These are phyloP conservation scores for Exophiala viscosa DNA, from an alignment of 2,329 filamentous ascomycete genomes.

Conservation along the genomic window DNA sequence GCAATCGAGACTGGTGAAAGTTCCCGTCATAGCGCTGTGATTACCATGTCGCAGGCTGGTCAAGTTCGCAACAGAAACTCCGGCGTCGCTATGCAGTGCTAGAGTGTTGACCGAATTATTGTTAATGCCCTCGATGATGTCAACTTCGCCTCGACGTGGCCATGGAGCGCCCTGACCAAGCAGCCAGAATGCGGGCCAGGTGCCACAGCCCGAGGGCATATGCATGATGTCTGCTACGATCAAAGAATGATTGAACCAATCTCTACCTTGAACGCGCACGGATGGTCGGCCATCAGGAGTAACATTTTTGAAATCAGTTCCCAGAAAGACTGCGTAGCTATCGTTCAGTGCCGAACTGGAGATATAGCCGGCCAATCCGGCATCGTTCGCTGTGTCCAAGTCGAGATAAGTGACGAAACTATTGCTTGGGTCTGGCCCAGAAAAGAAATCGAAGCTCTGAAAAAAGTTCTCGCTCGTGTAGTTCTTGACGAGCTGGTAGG, in stretches of 20 bases:
- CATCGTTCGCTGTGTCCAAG: slow-evolving; percentile 36
- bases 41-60: slow-evolving; percentile 29
- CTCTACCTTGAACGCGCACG: slow-evolving; percentile 43
- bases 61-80: slow-evolving; percentile 41
- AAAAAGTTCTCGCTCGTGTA: slow-evolving; percentile 48
- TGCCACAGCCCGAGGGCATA: slow-evolving; percentile 47
- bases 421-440: slow-evolving; percentile 44
- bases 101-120: slow-evolving; percentile 40
- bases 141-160: slow-evolving; percentile 47
- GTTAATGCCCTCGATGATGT: slow-evolving; percentile 53
- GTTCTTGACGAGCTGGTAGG: slow-evolving; percentile 28
- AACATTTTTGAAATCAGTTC: slow-evolving; percentile 41
- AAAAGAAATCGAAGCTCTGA: slow-evolving; percentile 48
- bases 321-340: slow-evolving; percentile 41
- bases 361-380: slow-evolving; percentile 30
- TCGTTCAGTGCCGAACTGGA: slow-evolving; percentile 30
- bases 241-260: slow-evolving; percentile 43
- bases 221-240: slow-evolving; percentile 47
- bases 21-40: not conserved
- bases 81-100: slow-evolving; percentile 46
- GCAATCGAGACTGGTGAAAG: slow-evolving; percentile 31
- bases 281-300: slow-evolving; percentile 37
- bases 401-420: slow-evolving; percentile 50
- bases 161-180: slow-evolving; percentile 34
- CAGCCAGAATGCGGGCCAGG: slow-evolving; percentile 51